Evolutionary conservation across 2,329 filamentous ascomycete species (phyloP).

Genomic region (Teratosphaeria destructans): DNA sequence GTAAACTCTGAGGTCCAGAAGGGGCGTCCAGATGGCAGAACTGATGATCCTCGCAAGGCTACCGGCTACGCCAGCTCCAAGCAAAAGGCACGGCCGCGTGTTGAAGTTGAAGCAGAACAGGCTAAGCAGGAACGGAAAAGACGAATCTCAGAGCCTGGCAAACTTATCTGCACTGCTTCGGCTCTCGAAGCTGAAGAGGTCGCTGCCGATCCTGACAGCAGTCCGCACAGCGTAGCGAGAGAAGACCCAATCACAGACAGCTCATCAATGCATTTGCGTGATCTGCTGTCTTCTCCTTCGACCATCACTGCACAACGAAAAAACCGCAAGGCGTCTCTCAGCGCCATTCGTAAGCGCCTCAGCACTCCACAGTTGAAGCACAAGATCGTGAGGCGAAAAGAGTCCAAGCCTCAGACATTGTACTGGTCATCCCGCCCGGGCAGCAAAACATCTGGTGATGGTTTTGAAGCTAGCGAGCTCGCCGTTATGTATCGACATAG

Average conservation of each 20-base stretch:
- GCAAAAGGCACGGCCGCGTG: background rate
- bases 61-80: background rate
- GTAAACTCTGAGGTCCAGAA: background rate
- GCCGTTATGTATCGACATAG: background rate
- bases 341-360: constrained; percentile 13
- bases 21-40: background rate
- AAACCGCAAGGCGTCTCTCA: constrained; percentile 9
- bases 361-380: background rate
- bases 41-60: background rate
- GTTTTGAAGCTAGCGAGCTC: constrained; percentile 7
- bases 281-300: background rate
- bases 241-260: constrained; percentile 12
- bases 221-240: background rate
- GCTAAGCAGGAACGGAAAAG: background rate
- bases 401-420: background rate
- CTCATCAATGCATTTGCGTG: background rate
- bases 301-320: background rate
- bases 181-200: background rate
- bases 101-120: background rate
- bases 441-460: constrained; percentile 4
- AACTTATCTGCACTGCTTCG: constrained; percentile 3
- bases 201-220: constrained; percentile 1
- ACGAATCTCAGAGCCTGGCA: background rate
- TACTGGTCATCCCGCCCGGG: background rate
- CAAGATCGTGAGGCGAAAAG: constrained; percentile 1